These are phyloP conservation scores for barrel medic (Medicago truncatula) DNA, from an alignment of 306 rosid genomes.

Conservation along the genomic window DNA sequence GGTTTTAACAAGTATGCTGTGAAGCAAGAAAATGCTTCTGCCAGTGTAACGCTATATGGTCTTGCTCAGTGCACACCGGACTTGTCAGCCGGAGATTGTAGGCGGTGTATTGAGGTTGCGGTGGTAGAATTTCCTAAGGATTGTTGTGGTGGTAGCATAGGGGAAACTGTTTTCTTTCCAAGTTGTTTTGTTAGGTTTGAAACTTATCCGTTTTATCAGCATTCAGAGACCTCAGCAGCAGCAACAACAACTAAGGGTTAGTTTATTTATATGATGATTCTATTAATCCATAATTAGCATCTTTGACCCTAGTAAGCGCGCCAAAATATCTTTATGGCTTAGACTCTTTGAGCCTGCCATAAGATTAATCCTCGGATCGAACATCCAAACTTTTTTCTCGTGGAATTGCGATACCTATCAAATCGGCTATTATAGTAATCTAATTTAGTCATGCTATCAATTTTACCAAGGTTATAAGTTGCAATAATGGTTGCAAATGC, in stretches of 20 bases:
- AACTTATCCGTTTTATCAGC: conserved; percentile 55
- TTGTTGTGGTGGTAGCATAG: conserved; percentile 54
- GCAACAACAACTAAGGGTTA: conserved; percentile 20
- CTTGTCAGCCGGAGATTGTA: conserved; percentile 40
- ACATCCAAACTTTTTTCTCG: no score
- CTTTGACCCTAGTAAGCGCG: neutral
- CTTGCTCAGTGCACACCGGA: conserved; percentile 60
- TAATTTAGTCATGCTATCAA: no score
- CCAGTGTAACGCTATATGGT: conserved; percentile 34
- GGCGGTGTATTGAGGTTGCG: conserved; percentile 45
- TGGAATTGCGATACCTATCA: neutral
- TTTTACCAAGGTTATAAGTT: no score
- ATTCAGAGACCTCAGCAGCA: conserved; percentile 26
- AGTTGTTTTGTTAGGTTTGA: conserved; percentile 53
- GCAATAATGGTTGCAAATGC: neutral
- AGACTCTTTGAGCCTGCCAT: neutral
- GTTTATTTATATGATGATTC: neutral
- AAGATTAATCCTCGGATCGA: neutral
- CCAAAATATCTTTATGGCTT: neutral
- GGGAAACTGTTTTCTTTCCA: conserved; percentile 46
- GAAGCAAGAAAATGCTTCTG: conserved; percentile 43
- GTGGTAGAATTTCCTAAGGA: conserved; percentile 33
- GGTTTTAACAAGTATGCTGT: conserved; percentile 36
- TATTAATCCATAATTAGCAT: neutral
- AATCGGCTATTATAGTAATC: no score